Base-by-base conservation (phyloP, 108 stramenopile genomes). In the Nitzschia sp. region DNA sequence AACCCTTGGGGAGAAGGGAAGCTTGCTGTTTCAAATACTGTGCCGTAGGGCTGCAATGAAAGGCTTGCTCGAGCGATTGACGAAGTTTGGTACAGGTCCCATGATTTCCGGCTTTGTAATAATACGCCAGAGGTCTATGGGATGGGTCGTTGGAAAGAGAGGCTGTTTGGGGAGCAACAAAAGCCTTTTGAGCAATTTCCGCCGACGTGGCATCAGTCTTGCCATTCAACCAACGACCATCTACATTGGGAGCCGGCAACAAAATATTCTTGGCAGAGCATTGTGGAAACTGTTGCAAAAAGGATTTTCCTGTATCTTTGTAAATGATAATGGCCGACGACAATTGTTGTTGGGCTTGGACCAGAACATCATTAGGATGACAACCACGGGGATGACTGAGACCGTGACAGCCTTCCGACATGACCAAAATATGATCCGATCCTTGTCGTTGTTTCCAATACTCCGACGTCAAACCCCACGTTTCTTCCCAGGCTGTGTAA, bases 221-320 rank as follows among this genome's bases (percentile, higher is more conserved):
- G 8, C 80, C 80, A 72, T 80, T 80, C 66, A 76, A 80, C 70
- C 71, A 76, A 15, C 71, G 51, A 34, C 80, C 80, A 43, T 80
- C 70, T 2, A 71, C 70, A 58, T 72, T 80, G 51, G 80, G 80
- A 38, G 69, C 71, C 9, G 80, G 80, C 65, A 80, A 43, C 2
- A 80, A 14, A 12, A 80, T 65, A 43, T 80, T 80, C 63, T 76
- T 80, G 5, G 38, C 40, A 0, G 75, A 58, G 39, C 80, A 80
- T 25, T 61, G n/a, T 5, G 80, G 75, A 59, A 74, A 80, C 50
- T 21, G 63, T 3, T 71, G 46, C n/a, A 72, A 57, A 73, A 80
- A 80, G 7, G 71, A 76, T 26, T 41, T 55, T 50, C 57, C 53
- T 10, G 75, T 66, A 41, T 76, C 80, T 6, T 62, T 67, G 24